Conservation (phyloP, 2,329 filamentous ascomycete species). For the Thielaviopsis euricoi region DNA sequence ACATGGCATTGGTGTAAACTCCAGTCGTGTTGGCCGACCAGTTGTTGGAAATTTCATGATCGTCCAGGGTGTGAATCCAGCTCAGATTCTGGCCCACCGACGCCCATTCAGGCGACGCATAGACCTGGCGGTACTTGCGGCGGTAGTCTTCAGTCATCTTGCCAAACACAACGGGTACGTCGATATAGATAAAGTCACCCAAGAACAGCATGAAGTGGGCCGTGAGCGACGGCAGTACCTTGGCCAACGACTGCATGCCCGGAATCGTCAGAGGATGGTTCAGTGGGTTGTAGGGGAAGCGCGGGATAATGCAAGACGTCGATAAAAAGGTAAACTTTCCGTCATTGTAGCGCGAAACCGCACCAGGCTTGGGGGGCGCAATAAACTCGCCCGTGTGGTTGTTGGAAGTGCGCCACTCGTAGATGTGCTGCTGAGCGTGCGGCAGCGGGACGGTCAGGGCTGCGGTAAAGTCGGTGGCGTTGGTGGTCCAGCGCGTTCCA, state of each 20-base stretch:
- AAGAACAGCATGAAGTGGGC: constrained; percentile 71
- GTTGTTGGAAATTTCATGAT: constrained; percentile 93
- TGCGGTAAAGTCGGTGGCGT: constrained; percentile 70
- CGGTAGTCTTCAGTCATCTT: constrained; percentile 60
- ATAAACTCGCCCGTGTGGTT: constrained; percentile 72
- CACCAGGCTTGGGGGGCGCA: constrained; percentile 55
- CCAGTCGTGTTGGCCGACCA: constrained; percentile 73
- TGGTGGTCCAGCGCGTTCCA: constrained; percentile 45
- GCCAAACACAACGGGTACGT: constrained; percentile 71
- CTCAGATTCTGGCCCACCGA: constrained; percentile 62
- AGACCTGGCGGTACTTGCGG: constrained; percentile 87
- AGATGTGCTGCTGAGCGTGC: constrained; percentile 53
- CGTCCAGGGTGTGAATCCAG: constrained; percentile 94
- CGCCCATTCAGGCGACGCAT: constrained; percentile 84
- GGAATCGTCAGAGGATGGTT: constrained; percentile 69
- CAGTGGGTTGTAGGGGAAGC: constrained; percentile 77
- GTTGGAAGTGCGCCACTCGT: constrained; percentile 75
- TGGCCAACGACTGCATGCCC: constrained; percentile 61
- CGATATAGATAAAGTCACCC: constrained; percentile 79
- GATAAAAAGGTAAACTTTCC: constrained; percentile 79
- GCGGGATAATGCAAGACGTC: constrained; percentile 73
- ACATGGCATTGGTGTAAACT: constrained; percentile 61
- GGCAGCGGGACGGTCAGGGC: constrained; percentile 47
- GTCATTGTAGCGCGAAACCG: constrained; percentile 39
- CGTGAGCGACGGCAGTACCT: constrained; percentile 52